Conservation (phyloP, 176 grass and related monocot genomes). For the Oryza officinalis region DNA sequence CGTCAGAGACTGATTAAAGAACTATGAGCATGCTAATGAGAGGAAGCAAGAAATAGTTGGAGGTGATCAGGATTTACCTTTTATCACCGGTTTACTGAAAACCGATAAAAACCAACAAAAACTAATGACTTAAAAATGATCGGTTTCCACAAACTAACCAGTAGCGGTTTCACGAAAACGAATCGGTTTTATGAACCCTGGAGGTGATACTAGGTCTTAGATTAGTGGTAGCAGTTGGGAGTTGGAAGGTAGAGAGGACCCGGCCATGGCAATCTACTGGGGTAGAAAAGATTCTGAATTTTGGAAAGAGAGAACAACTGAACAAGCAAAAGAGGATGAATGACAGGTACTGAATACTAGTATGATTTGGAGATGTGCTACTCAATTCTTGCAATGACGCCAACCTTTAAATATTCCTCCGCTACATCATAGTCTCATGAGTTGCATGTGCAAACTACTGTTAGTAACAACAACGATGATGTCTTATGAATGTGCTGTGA, state of each 20-base stretch:
- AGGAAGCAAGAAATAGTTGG: background rate
- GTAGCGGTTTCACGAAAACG: no score
- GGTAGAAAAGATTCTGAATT: conserved; percentile 35
- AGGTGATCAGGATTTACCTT: background rate
- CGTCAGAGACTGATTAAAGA: conserved; percentile 17
- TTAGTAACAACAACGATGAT: background rate
- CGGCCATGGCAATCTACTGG: background rate
- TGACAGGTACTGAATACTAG: conserved; percentile 6
- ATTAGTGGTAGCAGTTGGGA: conserved; percentile 28
- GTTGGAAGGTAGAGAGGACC: conserved; percentile 29
- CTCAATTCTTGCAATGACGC: conserved; percentile 26
- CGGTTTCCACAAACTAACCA: no score
- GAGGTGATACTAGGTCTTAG: conserved; percentile 8
- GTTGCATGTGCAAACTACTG: conserved; percentile 30
- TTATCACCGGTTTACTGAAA: no score
- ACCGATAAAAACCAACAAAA: no score
- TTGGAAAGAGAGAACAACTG: conserved; percentile 3
- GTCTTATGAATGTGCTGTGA: background rate
- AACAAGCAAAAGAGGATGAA: conserved; percentile 2
- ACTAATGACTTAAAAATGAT: no score
- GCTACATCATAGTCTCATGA: conserved; percentile 8
- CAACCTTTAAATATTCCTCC: background rate
- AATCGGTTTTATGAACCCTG: no score
- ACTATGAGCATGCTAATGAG: background rate
- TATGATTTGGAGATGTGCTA: conserved; percentile 21